These are phyloP conservation scores for Lactarius akahatsu DNA, from an alignment of 768 basidiomycete genomes.

Conservation along the genomic window DNA sequence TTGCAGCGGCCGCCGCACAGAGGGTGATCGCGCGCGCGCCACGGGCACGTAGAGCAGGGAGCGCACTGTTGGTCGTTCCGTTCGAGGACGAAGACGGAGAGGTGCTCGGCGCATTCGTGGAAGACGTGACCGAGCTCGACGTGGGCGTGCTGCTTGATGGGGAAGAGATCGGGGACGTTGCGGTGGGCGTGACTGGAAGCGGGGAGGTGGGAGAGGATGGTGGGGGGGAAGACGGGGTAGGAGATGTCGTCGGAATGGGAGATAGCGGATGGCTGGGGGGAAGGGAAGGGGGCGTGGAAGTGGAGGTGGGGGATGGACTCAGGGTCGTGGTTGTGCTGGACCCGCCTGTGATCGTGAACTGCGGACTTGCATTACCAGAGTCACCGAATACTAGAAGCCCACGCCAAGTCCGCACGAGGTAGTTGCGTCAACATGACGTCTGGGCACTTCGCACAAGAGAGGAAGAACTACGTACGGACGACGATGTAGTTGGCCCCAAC, in stretches of 20 bases:
- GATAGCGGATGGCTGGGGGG: neutral
- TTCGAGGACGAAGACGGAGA: neutral
- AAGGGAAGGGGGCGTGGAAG: neutral
- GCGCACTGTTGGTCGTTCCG: slow-evolving; percentile 3
- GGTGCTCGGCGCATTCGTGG: neutral
- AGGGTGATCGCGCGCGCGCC: neutral
- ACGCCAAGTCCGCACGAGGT: neutral
- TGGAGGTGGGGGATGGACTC: neutral
- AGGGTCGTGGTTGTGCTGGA: neutral
- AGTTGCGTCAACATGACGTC: neutral
- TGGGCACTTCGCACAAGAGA: neutral
- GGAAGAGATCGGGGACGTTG: neutral
- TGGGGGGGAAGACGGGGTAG: neutral
- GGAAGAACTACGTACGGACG: slow-evolving; percentile 40
- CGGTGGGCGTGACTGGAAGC: neutral
- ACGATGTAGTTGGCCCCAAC: slow-evolving; percentile 39
- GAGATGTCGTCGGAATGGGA: neutral
- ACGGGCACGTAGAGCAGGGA: neutral
- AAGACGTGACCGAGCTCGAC: neutral
- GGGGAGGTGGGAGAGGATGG: neutral
- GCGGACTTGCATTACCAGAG: slow-evolving; percentile 46
- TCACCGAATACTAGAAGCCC: slow-evolving; percentile 46
- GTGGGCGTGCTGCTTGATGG: neutral
- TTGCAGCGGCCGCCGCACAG: neutral
- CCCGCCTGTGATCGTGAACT: slow-evolving; percentile 38